A percentile compares a stretch with the other conserved stretches of the same genome.
phyloP scores from a whole-genome alignment of 768 basidiomycete species.

The Paxillus involutus region DNA sequence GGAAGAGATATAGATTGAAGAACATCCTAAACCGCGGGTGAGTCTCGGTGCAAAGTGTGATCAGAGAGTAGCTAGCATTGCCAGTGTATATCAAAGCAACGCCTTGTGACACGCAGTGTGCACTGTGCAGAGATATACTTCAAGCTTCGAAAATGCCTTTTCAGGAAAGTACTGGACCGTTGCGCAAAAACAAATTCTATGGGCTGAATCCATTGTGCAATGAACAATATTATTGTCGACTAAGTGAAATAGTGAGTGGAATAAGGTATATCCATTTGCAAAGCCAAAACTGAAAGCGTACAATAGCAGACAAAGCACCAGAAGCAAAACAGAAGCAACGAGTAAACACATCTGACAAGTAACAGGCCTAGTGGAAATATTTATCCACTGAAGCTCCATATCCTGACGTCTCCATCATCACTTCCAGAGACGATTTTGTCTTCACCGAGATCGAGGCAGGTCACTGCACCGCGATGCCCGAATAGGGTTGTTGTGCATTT shows the following conservation, averaged over 20 bases:
- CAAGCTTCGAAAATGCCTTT: not conserved
- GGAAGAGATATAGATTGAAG: not conserved
- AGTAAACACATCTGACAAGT: not conserved
- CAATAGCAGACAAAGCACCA: not conserved
- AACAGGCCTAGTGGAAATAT: not conserved
- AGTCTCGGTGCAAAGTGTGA: too few relatives aligned
- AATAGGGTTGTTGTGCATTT: slow-evolving; percentile 86
- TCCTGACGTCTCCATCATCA: slow-evolving; percentile 83
- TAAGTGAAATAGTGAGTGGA: slow-evolving; percentile 1
- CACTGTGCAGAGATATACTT: too few relatives aligned
- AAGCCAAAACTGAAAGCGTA: not conserved
- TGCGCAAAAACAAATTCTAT: not conserved
- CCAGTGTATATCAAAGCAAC: not conserved
- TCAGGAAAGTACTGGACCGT: not conserved
- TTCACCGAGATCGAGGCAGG: slow-evolving; percentile 85
- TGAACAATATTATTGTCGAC: not conserved
- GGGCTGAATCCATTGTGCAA: not conserved
- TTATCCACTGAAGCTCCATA: slow-evolving; percentile 70
- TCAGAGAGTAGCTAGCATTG: not conserved
- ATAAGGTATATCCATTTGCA: slow-evolving; percentile 4
- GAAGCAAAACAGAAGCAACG: not conserved
- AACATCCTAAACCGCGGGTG: too few relatives aligned
- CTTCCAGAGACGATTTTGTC: slow-evolving; percentile 97
- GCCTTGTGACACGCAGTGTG: not conserved
- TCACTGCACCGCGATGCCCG: slow-evolving; percentile 93